Evolutionary conservation across 768 basidiomycete genomes (phyloP).

Genomic region (Trametes cubensis): DNA sequence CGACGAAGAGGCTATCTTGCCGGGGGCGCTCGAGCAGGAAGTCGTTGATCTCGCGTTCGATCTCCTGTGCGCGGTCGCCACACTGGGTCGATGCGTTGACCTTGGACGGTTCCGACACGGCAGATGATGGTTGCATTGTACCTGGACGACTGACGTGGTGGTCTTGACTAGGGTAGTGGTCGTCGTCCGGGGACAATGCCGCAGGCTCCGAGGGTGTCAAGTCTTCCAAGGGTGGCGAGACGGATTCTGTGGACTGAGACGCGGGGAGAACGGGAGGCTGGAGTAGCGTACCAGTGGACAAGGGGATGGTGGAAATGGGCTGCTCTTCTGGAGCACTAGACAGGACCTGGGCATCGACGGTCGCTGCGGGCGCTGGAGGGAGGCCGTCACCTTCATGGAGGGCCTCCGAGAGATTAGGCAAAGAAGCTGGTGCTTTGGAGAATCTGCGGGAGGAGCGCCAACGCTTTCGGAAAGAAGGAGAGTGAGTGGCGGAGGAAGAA

Average conservation of each 20-base stretch:
- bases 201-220: background rate
- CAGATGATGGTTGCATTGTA: background rate
- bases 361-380: slow-evolving; percentile 25
- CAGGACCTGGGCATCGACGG: slow-evolving; percentile 6
- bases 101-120: slow-evolving; percentile 1
- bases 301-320: background rate
- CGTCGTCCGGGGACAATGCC: background rate
- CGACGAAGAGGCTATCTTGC: slow-evolving; percentile 14
- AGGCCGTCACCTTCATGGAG: slow-evolving; percentile 5
- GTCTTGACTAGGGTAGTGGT: background rate
- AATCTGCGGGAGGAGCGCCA: slow-evolving; percentile 38
- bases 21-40: slow-evolving; percentile 20
- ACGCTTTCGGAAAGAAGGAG: slow-evolving; percentile 29
- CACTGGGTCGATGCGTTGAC: background rate
- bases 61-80: slow-evolving; percentile 9
- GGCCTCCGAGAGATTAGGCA: slow-evolving; percentile 24
- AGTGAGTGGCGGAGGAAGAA: slow-evolving; percentile 1
- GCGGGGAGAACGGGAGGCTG: background rate
- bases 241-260: background rate
- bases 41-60: slow-evolving; percentile 27
- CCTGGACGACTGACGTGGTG: background rate
- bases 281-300: slow-evolving; percentile 3
- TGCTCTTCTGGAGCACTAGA: slow-evolving; percentile 4
- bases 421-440: slow-evolving; percentile 33
- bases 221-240: background rate